Percentiles rank a stretch among this genome's conserved stretches.
phyloP scores from a whole-genome alignment of 192 early-diverging fungal species.

The Lobosporangium transversale region DNA sequence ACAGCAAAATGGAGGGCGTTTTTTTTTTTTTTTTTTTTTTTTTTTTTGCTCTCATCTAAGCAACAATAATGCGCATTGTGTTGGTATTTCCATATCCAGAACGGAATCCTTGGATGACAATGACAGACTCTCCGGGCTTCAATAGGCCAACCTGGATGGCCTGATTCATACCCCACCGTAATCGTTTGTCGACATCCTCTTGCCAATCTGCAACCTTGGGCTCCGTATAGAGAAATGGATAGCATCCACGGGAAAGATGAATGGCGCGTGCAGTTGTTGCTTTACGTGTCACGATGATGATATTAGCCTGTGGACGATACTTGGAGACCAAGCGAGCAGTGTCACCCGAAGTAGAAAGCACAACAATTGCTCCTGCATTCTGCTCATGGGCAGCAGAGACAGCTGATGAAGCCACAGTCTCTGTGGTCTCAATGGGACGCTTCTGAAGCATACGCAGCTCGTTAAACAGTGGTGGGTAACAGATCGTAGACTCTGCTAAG shows the following conservation, averaged over 20 bases:
- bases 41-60: too few relatives aligned
- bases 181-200: conserved; percentile 81
- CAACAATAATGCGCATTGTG: conserved; percentile 80
- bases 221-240: conserved; percentile 77
- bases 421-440: conserved; percentile 84
- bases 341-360: conserved; percentile 89
- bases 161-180: conserved; percentile 81
- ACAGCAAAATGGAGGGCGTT: too few relatives aligned
- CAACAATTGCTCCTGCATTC: conserved; percentile 88
- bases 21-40: too few relatives aligned
- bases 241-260: conserved; percentile 84
- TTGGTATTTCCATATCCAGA: conserved; percentile 85
- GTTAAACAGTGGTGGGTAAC: conserved; percentile 94
- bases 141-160: conserved; percentile 67
- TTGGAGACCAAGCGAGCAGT: conserved; percentile 92
- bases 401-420: conserved; percentile 92
- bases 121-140: conserved; percentile 70
- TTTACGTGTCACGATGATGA: conserved; percentile 91
- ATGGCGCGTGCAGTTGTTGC: conserved; percentile 76
- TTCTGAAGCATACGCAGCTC: conserved; percentile 81
- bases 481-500: conserved; percentile 92
- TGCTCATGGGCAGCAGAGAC: conserved; percentile 85
- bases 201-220: conserved; percentile 75
- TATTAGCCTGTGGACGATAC: conserved; percentile 92
- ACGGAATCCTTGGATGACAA: conserved; percentile 83